Evolutionary conservation across 495 filamentous ascomycete genomes (phyloP), one percentile per base, ranked within the genome.

Genomic region (Penicillium pancosmium): DNA sequence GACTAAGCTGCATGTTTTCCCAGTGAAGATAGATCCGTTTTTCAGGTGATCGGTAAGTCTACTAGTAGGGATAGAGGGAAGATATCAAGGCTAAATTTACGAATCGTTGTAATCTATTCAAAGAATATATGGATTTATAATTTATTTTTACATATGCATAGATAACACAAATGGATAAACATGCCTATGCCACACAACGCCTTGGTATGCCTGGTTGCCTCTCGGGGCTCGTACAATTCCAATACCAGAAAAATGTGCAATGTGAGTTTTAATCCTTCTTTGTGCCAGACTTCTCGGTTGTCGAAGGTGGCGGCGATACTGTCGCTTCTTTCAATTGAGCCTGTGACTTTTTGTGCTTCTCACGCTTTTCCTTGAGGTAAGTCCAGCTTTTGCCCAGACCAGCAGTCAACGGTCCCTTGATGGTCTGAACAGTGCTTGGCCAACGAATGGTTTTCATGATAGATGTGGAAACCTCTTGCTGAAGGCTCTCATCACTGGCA

Each of bases 381-480:
- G 83, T 83, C 79, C 81, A 84, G 52, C 86, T 86, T 63, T 85
- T 83, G 43, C 74, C 63, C 7, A 89, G 63, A 0, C 94, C 95
- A 1, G 88, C 83, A 2, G 92, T 97, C 21, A 96, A 65, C 0
- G 86, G 66, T 4, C 91, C 87, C 73, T 98, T 98, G 41, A 92
- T 58, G 38, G 83, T 91, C 75, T 98, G 92, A 5, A 84, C 86
- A 8, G 88, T 91, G 59, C 90, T 91, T 4, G 94, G 91, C 95
- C 95, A 98, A 50, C 78, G 82, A 64, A 98, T 89, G 0, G 95
- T 97, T 66, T 87, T 88, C 67, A 86, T 88, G 65, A 98, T 91
- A 33, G 91, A 88, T 15, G 73, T 77, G 12, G 84, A 82, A 3
- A 98, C 83, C 63, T 89, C 86, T 46, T 82, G 72, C 52, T 79